phyloP scores from a whole-genome alignment of 1,284 basidiomycete genomes.

The Inonotus obliquus region DNA sequence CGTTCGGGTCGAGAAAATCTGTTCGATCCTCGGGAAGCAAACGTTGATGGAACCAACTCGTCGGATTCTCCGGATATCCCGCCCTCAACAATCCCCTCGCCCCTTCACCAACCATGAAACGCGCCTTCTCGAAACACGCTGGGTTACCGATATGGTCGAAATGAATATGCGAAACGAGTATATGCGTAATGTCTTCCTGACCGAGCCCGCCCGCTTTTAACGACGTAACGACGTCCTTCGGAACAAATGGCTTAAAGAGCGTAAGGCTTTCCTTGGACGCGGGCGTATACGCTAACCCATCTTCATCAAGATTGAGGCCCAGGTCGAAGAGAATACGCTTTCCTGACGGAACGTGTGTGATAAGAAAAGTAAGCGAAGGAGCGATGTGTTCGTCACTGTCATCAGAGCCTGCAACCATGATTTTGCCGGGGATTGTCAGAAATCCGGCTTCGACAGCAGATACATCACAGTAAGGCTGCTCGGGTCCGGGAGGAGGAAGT shows the following conservation, averaged over 20 bases:
- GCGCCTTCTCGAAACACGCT: slow-evolving; percentile 39
- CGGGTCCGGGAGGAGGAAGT: slow-evolving; percentile 14
- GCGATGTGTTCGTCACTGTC: slow-evolving; percentile 7
- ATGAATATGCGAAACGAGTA: slow-evolving; percentile 49
- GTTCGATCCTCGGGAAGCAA: slow-evolving; percentile 42
- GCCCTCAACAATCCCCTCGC: slow-evolving; percentile 31
- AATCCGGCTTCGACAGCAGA: slow-evolving; percentile 21
- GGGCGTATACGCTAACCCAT: slow-evolving; percentile 22
- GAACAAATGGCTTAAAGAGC: neutral
- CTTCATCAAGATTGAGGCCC: slow-evolving; percentile 14
- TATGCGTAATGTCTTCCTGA: slow-evolving; percentile 35
- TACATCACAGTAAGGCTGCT: slow-evolving; percentile 20
- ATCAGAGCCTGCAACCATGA: slow-evolving; percentile 9
- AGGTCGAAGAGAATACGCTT: slow-evolving; percentile 22
- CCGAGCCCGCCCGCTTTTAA: slow-evolving; percentile 42
- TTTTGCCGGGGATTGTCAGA: slow-evolving; percentile 8
- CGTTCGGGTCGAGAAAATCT: slow-evolving; percentile 32
- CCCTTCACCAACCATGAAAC: slow-evolving; percentile 40
- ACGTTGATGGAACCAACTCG: slow-evolving; percentile 30
- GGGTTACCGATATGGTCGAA: slow-evolving; percentile 43
- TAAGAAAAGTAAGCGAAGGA: slow-evolving; percentile 21
- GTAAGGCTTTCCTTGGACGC: slow-evolving; percentile 23
- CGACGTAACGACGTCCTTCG: slow-evolving; percentile 44
- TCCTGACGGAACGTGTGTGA: slow-evolving; percentile 17
- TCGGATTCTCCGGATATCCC: slow-evolving; percentile 40